phyloP scores from a whole-genome alignment of 2,329 filamentous ascomycete species.

The Geosmithia putterillii region DNA sequence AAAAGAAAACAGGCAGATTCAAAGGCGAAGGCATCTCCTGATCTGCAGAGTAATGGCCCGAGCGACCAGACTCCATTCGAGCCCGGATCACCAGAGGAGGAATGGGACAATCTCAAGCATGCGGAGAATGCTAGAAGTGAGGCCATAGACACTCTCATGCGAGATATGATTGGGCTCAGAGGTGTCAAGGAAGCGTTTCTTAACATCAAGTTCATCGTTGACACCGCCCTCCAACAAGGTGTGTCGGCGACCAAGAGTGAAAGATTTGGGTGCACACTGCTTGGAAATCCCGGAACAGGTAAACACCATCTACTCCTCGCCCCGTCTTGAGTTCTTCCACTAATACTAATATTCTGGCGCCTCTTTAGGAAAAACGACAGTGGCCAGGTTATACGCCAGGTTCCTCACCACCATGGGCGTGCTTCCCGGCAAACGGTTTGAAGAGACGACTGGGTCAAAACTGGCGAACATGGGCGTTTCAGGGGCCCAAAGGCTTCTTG shows the following conservation, averaged over 20 bases:
- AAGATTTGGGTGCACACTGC: slow-evolving; percentile 47
- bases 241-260: slow-evolving; percentile 40
- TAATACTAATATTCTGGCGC: not conserved
- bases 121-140: slow-evolving; percentile 35
- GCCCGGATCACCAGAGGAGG: slow-evolving; percentile 22
- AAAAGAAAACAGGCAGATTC: not conserved
- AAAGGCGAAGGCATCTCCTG: not conserved
- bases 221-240: slow-evolving; percentile 37
- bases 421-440: slow-evolving; percentile 45
- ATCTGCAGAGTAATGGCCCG: not conserved
- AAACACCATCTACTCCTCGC: slow-evolving; percentile 7
- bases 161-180: slow-evolving; percentile 63
- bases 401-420: slow-evolving; percentile 37
- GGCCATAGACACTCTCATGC: slow-evolving; percentile 21
- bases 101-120: slow-evolving; percentile 52
- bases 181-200: slow-evolving; percentile 54
- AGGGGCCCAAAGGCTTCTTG: slow-evolving; percentile 38
- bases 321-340: too few species aligned
- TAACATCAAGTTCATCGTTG: slow-evolving; percentile 48
- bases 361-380: slow-evolving; percentile 51
- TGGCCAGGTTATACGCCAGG: slow-evolving; percentile 53
- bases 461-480: slow-evolving; percentile 50
- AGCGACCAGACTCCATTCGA: not conserved
- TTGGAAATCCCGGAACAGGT: slow-evolving; percentile 70
- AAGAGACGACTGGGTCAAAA: slow-evolving; percentile 56